Conservation (phyloP, 108 stramenopile species). For the Cyclotella kingstonii region DNA sequence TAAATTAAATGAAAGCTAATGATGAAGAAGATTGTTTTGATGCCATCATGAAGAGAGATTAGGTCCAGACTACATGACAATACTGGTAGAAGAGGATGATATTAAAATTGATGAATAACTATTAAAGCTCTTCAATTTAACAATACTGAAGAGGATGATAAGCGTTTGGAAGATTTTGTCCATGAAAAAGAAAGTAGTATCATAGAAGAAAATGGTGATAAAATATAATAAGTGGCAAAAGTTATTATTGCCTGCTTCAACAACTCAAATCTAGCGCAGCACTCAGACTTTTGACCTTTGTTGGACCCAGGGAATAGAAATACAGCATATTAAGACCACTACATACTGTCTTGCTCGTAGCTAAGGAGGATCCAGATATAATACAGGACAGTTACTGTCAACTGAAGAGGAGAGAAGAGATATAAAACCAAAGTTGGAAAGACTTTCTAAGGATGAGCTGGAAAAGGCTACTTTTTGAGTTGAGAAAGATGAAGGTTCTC, state of each 20-base stretch:
- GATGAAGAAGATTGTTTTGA: conserved; percentile 37
- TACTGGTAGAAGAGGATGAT: conserved; percentile 25
- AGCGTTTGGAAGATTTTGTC: no score
- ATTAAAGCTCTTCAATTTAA: conserved; percentile 25
- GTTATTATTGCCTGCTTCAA: conserved; percentile 20
- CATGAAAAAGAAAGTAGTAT: conserved; percentile 8
- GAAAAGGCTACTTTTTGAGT: conserved; percentile 33
- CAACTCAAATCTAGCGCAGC: conserved; percentile 36
- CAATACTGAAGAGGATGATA: no score
- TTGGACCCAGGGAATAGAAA: conserved; percentile 24
- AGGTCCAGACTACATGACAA: conserved; percentile 34
- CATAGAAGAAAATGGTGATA: background rate
- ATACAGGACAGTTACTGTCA: conserved; percentile 33
- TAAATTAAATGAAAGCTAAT: conserved; percentile 12
- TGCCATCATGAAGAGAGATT: conserved; percentile 44
- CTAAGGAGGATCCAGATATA: conserved; percentile 43
- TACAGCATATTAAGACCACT: conserved; percentile 30
- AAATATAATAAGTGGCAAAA: no score
- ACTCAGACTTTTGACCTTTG: conserved; percentile 24
- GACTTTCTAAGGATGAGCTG: conserved; percentile 25
- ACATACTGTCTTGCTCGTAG: conserved; percentile 28
- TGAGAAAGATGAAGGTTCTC: no score
- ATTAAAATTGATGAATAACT: conserved; percentile 37
- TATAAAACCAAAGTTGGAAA: conserved; percentile 31
- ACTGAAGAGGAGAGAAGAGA: conserved; percentile 27